Percentiles rank a stretch among this genome's conserved stretches.
phyloP scores from a whole-genome alignment of 2,329 filamentous ascomycete species.

The Coniochaeta ligniaria region DNA sequence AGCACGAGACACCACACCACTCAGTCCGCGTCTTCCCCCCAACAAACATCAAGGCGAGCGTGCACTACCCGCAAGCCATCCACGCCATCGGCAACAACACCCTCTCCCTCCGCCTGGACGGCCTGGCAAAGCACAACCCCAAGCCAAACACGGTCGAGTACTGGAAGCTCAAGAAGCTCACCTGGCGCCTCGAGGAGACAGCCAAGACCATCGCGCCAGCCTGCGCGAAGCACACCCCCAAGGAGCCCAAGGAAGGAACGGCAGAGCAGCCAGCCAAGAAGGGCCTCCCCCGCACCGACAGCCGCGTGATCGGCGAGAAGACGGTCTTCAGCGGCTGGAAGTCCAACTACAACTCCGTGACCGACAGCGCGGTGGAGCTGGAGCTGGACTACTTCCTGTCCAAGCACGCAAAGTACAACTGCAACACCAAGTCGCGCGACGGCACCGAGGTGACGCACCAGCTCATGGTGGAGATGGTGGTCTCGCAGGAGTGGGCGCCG shows the following conservation, averaged over 20 bases:
- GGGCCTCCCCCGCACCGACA: constrained; percentile 66
- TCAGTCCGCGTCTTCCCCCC: constrained; percentile 93
- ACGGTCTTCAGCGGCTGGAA: constrained; percentile 90
- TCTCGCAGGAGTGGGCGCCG: constrained; percentile 81
- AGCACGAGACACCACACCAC: constrained; percentile 74
- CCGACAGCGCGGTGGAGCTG: constrained; percentile 61
- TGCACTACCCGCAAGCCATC: constrained; percentile 75
- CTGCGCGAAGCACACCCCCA: constrained; percentile 66
- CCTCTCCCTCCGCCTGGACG: constrained; percentile 74
- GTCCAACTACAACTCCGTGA: constrained; percentile 45
- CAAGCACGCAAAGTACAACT: constrained; percentile 56
- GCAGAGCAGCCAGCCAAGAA: constrained; percentile 37
- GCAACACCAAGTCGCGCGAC: constrained; percentile 67
- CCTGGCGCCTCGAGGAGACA: constrained; percentile 88
- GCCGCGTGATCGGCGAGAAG: constrained; percentile 69
- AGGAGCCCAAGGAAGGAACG: constrained; percentile 32
- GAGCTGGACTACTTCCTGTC: constrained; percentile 70
- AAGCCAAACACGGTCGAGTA: constrained; percentile 65
- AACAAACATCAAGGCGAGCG: constrained; percentile 83
- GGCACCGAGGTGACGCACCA: constrained; percentile 78
- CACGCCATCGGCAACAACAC: constrained; percentile 80
- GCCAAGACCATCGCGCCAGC: constrained; percentile 72
- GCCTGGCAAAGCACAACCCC: constrained; percentile 66
- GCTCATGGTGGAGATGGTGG: constrained; percentile 86
- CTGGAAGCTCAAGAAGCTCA: constrained; percentile 87